phyloP scores from a whole-genome alignment of 2,329 filamentous ascomycete species.

The Sporothrix protearum region DNA sequence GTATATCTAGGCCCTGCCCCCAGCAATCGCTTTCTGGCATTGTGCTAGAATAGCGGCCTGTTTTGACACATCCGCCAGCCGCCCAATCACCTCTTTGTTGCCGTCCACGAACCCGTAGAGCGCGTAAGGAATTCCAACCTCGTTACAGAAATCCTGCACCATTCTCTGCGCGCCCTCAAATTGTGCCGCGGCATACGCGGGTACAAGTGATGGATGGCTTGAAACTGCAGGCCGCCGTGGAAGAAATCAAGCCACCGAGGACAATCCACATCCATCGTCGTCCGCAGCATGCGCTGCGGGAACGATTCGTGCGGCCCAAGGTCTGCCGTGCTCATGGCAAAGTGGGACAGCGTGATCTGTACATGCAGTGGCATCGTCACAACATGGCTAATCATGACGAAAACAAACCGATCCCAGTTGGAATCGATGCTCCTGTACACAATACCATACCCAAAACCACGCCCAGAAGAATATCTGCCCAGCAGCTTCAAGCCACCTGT shows the following conservation, averaged over 20 bases:
- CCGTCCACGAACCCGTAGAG: slow-evolving; percentile 81
- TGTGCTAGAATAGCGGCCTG: slow-evolving; percentile 75
- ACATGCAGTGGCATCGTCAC: slow-evolving; percentile 78
- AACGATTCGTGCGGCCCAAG: slow-evolving; percentile 82
- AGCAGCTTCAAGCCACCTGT: slow-evolving; percentile 71
- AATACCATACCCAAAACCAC: slow-evolving; percentile 79
- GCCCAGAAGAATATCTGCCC: slow-evolving; percentile 80
- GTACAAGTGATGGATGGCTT: slow-evolving; percentile 82
- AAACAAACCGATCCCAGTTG: slow-evolving; percentile 65
- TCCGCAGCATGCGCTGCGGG: slow-evolving; percentile 84
- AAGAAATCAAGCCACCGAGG: slow-evolving; percentile 85
- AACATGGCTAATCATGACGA: slow-evolving; percentile 76
- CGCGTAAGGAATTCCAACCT: slow-evolving; percentile 79
- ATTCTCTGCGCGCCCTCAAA: slow-evolving; percentile 69
- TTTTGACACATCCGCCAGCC: slow-evolving; percentile 72
- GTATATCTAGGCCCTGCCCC: slow-evolving; percentile 21
- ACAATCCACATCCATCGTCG: slow-evolving; percentile 91
- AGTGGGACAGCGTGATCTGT: slow-evolving; percentile 88
- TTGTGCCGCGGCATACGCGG: slow-evolving; percentile 83
- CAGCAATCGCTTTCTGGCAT: slow-evolving; percentile 57
- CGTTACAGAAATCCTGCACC: slow-evolving; percentile 75
- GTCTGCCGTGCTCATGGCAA: slow-evolving; percentile 88
- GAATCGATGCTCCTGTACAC: slow-evolving; percentile 70
- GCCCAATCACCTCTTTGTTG: slow-evolving; percentile 74
- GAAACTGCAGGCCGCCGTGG: slow-evolving; percentile 85